Evolutionary conservation across 345 rosid species (phyloP).

Genomic region (Euphorbia lathyris): DNA sequence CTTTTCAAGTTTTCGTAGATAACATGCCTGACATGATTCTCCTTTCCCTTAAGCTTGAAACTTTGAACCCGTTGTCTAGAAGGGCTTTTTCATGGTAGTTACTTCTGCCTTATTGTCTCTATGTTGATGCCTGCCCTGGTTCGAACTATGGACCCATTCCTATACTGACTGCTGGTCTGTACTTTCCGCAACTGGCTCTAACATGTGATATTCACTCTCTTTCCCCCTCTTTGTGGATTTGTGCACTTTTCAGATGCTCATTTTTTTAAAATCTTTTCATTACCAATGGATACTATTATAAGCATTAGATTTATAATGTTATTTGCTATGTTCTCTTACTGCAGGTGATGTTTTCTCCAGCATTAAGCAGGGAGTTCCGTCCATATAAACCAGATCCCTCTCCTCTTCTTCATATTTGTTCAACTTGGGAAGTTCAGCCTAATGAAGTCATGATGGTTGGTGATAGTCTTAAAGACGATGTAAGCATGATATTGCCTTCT

Average conservation of each 20-base stretch:
- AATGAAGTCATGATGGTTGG: constrained; percentile 92
- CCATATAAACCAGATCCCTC: constrained; percentile 93
- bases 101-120: background rate
- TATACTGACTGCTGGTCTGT: background rate
- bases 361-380: constrained; percentile 91
- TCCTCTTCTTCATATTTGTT: constrained; percentile 85
- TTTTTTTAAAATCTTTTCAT: background rate
- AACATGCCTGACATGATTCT: background rate
- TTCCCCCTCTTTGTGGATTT: background rate
- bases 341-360: constrained; percentile 77
- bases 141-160: background rate
- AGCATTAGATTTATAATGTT: background rate
- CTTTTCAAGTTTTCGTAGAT: background rate
- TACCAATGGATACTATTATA: background rate
- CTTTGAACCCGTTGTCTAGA: background rate
- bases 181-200: background rate
- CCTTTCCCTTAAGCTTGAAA: background rate
- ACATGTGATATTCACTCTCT: background rate
- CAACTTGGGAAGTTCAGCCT: constrained; percentile 73
- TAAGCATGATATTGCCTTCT: constrained; percentile 29
- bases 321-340: constrained; percentile 10
- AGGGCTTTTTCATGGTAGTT: background rate
- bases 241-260: background rate
- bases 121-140: background rate
- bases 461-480: constrained; percentile 97